Evolutionary conservation across 306 rosid genomes (phyloP).

Genomic region (Prunus kanzakura): DNA sequence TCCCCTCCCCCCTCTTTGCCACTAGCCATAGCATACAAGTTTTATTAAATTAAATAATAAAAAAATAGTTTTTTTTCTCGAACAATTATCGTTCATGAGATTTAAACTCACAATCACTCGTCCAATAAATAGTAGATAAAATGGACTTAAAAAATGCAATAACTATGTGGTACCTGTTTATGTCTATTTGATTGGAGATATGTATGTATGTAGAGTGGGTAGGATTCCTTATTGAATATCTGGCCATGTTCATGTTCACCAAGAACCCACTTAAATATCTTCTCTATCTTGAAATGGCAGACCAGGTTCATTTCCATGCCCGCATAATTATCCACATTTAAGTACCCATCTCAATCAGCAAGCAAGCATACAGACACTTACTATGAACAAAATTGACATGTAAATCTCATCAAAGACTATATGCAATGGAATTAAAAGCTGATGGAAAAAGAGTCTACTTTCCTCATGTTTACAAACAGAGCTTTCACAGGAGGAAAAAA

Average conservation of each 20-base stretch:
- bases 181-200: conserved; percentile 1
- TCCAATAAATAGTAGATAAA: not conserved
- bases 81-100: no score
- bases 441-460: not conserved
- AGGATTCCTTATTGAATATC: conserved; percentile 21
- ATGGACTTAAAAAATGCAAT: no score
- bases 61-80: not conserved
- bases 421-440: not conserved
- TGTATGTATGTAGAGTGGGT: conserved; percentile 17
- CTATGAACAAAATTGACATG: conserved; percentile 10
- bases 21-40: not conserved
- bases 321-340: conserved; percentile 20
- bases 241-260: conserved; percentile 22
- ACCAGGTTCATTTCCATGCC: conserved; percentile 20
- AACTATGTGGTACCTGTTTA: conserved; percentile 7
- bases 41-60: not conserved
- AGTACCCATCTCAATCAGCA: conserved; percentile 15
- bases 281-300: conserved; percentile 26
- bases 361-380: not conserved
- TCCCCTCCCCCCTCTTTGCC: not conserved
- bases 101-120: not conserved
- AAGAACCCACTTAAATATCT: conserved; percentile 14
- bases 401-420: not conserved
- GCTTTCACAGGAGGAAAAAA: not conserved
- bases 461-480: conserved; percentile 4